These are phyloP conservation scores for Phaffia tasmanica DNA, from an alignment of 768 basidiomycete genomes.

Conservation along the genomic window DNA sequence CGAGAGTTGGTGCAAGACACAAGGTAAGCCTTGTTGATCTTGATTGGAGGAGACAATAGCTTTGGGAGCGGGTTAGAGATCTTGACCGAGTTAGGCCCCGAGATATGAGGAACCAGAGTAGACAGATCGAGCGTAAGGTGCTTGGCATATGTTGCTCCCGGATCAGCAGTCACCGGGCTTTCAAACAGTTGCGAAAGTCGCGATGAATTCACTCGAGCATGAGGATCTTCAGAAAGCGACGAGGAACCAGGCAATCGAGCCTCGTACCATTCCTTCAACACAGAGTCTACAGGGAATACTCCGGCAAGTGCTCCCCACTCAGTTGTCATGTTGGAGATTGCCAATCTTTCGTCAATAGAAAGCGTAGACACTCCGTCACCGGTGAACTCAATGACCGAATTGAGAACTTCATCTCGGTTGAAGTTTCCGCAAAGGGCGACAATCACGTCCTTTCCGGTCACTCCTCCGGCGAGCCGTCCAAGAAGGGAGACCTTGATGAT, in stretches of 20 bases:
- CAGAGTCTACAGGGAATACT: constrained; percentile 82
- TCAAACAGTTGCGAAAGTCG: constrained; percentile 58
- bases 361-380: constrained; percentile 73
- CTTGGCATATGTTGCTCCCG: constrained; percentile 66
- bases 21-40: constrained; percentile 94
- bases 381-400: constrained; percentile 90
- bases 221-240: constrained; percentile 41
- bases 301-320: constrained; percentile 98
- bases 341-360: constrained; percentile 79
- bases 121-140: constrained; percentile 86
- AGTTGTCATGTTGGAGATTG: constrained; percentile 99
- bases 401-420: constrained; percentile 91
- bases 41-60: constrained; percentile 58
- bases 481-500: constrained; percentile 89
- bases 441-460: constrained; percentile 96
- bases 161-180: constrained; percentile 52
- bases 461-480: constrained; percentile 70
- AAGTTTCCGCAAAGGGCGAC: constrained; percentile 92
- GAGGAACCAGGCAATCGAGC: constrained; percentile 34
- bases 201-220: constrained; percentile 70
- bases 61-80: constrained; percentile 77
- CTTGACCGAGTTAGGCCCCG: constrained; percentile 97
- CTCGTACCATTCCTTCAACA: constrained; percentile 77
- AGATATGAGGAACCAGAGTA: constrained; percentile 86
- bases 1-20: constrained; percentile 97